Percentiles rank a stretch among this genome's conserved stretches.
These are phyloP conservation scores for Pyrenula massariospora DNA, from an alignment of 495 filamentous ascomycete species.

Conservation along the genomic window DNA sequence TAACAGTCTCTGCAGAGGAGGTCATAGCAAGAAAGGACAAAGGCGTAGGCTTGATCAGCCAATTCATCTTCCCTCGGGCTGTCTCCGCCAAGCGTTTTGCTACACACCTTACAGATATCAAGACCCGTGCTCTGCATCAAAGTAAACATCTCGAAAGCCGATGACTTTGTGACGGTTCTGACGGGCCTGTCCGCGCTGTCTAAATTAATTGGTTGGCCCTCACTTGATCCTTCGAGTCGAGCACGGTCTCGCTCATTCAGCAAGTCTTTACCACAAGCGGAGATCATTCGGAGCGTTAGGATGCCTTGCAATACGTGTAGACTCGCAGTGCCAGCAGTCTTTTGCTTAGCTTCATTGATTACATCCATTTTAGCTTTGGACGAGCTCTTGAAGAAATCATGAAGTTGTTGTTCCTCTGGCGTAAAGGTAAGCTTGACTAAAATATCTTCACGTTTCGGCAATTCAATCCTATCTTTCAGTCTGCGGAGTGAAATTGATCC, in stretches of 20 bases:
- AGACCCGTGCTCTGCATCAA: slow-evolving; percentile 67
- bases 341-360: slow-evolving; percentile 38
- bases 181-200: slow-evolving; percentile 53
- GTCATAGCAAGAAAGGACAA: slow-evolving; percentile 76
- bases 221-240: slow-evolving; percentile 63
- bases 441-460: slow-evolving; percentile 63
- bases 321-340: slow-evolving; percentile 54
- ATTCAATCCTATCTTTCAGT: slow-evolving; percentile 77
- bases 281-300: slow-evolving; percentile 78
- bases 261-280: slow-evolving; percentile 82
- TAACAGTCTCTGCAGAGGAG: slow-evolving; percentile 69
- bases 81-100: slow-evolving; percentile 40
- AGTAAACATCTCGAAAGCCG: slow-evolving; percentile 71
- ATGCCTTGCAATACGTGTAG: slow-evolving; percentile 85
- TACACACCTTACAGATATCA: slow-evolving; percentile 60
- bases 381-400: slow-evolving; percentile 50
- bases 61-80: slow-evolving; percentile 29
- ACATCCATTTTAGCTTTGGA: slow-evolving; percentile 51
- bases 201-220: slow-evolving; percentile 74
- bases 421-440: slow-evolving; percentile 50
- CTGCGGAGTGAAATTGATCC: slow-evolving; percentile 88
- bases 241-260: slow-evolving; percentile 72
- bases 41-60: slow-evolving; percentile 50
- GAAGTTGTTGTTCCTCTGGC: slow-evolving; percentile 38
- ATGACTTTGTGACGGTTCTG: slow-evolving; percentile 42